Conservation (phyloP, 345 rosid genomes). For the Adansonia digitata region DNA sequence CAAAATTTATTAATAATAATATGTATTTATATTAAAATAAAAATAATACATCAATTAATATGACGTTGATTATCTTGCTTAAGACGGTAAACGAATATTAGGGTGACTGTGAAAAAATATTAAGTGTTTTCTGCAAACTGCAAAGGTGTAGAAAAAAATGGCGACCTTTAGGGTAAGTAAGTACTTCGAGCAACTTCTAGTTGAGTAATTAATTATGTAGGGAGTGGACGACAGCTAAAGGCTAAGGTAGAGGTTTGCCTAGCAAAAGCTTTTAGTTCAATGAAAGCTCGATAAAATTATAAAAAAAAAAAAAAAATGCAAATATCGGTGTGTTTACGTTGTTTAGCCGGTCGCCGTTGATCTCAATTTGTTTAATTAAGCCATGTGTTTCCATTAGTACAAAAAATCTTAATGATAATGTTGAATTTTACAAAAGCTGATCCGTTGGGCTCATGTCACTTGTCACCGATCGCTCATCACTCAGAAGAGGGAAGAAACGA, state of each 20-base stretch:
- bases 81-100: too few species aligned
- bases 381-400: neutral
- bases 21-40: too few species aligned
- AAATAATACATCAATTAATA: too few species aligned
- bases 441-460: neutral
- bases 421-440: neutral
- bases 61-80: too few species aligned
- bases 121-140: too few species aligned
- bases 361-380: neutral
- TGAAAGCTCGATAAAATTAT: neutral
- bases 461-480: neutral
- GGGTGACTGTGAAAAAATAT: neutral
- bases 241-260: neutral
- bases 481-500: neutral
- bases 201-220: neutral
- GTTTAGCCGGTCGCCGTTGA: neutral
- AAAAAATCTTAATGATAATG: neutral
- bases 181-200: neutral
- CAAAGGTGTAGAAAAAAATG: neutral
- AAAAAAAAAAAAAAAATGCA: neutral
- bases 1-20: too few species aligned
- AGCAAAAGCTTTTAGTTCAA: neutral
- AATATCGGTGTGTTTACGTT: neutral
- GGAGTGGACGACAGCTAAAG: neutral
- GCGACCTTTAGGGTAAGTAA: too few species aligned